Base-by-base conservation (phyloP, 1,284 basidiomycete species). In the Serendipita sp. region DNA sequence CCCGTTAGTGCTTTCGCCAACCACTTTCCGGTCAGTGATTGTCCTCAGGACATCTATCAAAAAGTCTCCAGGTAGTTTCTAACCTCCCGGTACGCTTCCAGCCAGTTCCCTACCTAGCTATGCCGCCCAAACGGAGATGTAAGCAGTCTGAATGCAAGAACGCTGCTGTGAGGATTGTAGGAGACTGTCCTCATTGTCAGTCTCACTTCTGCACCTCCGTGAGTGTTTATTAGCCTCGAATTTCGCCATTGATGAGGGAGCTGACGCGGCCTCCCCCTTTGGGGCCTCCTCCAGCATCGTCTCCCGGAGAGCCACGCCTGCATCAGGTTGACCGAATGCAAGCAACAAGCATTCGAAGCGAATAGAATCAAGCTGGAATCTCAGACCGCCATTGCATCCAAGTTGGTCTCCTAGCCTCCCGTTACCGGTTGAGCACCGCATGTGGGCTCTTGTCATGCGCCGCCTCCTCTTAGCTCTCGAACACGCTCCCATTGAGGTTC, bases 351-450 rank as follows among this genome's bases (percentile, higher is more conserved):
- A 12, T 91, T 91, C 71, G 83, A 90, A 68, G 80, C 82, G 70
- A 91, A 91, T 78, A 91, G 91, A 81, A 79, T 77, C 63, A 88
- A 88, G 76, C 76, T 92, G 65, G 89, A 91, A 78, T 83, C 83
- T 67, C 89, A 92, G 75, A 82, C 85, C 73, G 91, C 89, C n/a
- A 84, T 88, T 38, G 84, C 85, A 42, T 77, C 84, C 70, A 91
- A 91, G 83, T 84, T 92, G 79, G 83, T 85, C 64, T 58, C 53
- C 1, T 58, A 58, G 30, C 32, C 53, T 35, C 45, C n/a, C n/a
- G 45, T 49, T 38, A 38, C 38, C 12, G 38, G 38, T 5, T 13
- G 12, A 38, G 47, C 17, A 22, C 17, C 47, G 47, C 17, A 49
- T 30, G 29, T 30, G 5, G 29, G 17, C 47, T 49, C 47, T 8